phyloP scores from a whole-genome alignment of 1,284 basidiomycete species.

The Cutaneotrichosporon cavernicola region DNA sequence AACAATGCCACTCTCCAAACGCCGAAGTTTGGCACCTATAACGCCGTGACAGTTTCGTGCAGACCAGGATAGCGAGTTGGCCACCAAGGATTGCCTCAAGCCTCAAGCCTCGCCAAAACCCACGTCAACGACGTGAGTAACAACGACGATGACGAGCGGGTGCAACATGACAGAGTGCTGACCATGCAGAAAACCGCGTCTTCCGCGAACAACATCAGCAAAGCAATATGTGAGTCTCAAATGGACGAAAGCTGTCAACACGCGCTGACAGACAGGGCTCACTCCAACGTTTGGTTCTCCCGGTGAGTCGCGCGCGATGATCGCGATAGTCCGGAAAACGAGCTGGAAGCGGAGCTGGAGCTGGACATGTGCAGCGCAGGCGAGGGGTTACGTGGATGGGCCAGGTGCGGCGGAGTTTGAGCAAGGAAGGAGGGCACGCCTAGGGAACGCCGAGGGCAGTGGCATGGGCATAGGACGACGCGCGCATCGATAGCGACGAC shows the following conservation, averaged over 20 bases:
- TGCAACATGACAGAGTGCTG: not conserved
- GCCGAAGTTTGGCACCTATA: conserved; percentile 11
- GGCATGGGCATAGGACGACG: not conserved
- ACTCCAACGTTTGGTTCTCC: conserved; percentile 56
- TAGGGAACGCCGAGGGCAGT: not conserved
- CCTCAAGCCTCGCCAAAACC: conserved; percentile 21
- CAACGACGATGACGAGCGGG: not conserved
- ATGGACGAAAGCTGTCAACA: not conserved
- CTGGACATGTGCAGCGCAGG: not conserved
- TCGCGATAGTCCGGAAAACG: not conserved
- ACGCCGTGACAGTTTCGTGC: not conserved
- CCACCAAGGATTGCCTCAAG: not conserved
- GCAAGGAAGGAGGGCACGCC: not conserved
- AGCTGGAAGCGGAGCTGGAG: not conserved
- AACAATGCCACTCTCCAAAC: not conserved
- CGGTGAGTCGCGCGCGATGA: conserved; percentile 38
- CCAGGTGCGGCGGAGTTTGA: not conserved
- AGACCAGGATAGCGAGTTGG: not conserved
- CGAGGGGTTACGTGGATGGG: conserved; percentile 5
- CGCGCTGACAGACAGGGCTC: conserved; percentile 44
- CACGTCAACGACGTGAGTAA: conserved; percentile 27
- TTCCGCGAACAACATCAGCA: conserved; percentile 14
- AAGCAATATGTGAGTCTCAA: conserved; percentile 25
- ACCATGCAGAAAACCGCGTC: conserved; percentile 20
- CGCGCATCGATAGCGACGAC: not conserved